Percentiles rank a stretch among this genome's conserved stretches.
Evolutionary conservation across 495 filamentous ascomycete genomes (phyloP).

Genomic region (Letharia columbiana): DNA sequence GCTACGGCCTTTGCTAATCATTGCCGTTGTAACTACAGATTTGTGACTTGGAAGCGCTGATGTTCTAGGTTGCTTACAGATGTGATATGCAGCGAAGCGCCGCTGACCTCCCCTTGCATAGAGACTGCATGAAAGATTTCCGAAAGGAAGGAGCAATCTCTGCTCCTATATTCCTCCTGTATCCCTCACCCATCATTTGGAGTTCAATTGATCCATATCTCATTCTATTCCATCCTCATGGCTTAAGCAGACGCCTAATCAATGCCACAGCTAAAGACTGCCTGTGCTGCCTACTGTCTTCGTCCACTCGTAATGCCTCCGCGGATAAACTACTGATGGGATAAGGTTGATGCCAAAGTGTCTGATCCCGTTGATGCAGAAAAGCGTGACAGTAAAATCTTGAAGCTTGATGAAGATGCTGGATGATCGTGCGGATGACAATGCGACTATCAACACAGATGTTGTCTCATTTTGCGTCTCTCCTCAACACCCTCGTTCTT

Average conservation of each 20-base stretch:
- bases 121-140: not conserved
- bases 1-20: not conserved
- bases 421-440: not conserved
- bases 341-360: not conserved
- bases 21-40: not conserved
- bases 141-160: not conserved
- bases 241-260: not conserved
- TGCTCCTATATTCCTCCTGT: not conserved
- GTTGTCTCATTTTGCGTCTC: not conserved
- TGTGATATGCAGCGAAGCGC: not conserved
- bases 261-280: not conserved
- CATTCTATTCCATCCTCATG: not conserved
- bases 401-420: not conserved
- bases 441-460: not conserved
- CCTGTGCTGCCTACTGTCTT: not conserved
- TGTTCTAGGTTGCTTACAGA: not conserved
- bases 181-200: not conserved
- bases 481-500: slow-evolving; percentile 5
- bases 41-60: not conserved
- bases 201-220: not conserved
- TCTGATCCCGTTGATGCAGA: not conserved
- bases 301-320: not conserved
- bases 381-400: not conserved
- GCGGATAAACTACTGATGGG: not conserved
- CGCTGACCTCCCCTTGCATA: not conserved